phyloP scores from a whole-genome alignment of 805 yeast genomes.

The Hyphopichia homilentoma region DNA sequence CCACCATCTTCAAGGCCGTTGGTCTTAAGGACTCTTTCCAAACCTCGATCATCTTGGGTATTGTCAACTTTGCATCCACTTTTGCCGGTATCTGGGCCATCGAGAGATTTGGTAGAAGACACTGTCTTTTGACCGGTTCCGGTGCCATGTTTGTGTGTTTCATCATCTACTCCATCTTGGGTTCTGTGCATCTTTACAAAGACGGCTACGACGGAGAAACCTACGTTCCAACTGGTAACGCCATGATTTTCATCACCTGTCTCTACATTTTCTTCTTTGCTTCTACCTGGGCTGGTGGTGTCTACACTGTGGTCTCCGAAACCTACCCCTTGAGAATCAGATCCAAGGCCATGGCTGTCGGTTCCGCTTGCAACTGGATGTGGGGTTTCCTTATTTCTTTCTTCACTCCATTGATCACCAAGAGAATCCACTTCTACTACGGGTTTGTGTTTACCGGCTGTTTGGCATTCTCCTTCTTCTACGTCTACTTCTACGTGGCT shows the following conservation, averaged over 20 bases:
- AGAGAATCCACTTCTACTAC: constrained; percentile 55
- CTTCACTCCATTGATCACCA: constrained; percentile 62
- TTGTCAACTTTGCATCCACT: constrained; percentile 54
- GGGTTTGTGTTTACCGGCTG: constrained; percentile 69
- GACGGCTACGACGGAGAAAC: constrained; percentile 39
- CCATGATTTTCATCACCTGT: constrained; percentile 63
- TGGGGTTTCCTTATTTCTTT: constrained; percentile 61
- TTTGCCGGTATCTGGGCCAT: constrained; percentile 48
- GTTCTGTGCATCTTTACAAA: constrained; percentile 45
- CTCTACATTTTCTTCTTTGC: constrained; percentile 65
- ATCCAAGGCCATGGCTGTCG: constrained; percentile 59
- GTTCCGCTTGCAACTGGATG: constrained; percentile 63
- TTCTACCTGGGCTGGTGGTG: constrained; percentile 69
- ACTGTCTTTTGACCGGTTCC: constrained; percentile 40
- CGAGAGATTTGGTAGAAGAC: constrained; percentile 48
- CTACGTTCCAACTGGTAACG: constrained; percentile 49
- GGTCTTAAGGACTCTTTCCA: constrained; percentile 50
- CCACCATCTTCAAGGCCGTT: constrained; percentile 49
- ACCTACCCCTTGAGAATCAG: constrained; percentile 64
- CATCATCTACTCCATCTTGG: constrained; percentile 57
- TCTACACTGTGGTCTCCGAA: constrained; percentile 63
- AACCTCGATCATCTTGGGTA: constrained; percentile 52
- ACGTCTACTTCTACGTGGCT: constrained; percentile 67
- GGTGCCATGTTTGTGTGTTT: constrained; percentile 52
- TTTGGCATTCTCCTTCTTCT: constrained; percentile 57